Evolutionary conservation across 2,329 filamentous ascomycete genomes (phyloP), one percentile per base, ranked within the genome.

Genomic region (Diaporthe sp.): DNA sequence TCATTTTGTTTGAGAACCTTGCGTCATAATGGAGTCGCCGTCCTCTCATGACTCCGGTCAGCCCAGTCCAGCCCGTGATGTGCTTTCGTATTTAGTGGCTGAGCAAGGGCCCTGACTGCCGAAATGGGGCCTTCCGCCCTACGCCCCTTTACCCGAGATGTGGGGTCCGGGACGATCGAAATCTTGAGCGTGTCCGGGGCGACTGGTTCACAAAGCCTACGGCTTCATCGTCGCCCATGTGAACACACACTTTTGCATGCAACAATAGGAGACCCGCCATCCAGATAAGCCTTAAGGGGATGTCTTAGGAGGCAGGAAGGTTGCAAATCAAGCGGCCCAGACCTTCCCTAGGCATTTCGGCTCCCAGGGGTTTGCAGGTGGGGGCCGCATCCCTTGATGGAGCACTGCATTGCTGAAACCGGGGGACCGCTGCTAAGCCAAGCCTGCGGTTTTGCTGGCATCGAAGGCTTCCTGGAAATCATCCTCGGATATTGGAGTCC

Each of bases 51-150:
- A 70, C 65, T 70, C 65, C 25, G 65, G 47, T 34, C 65, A 55
- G 65, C 34, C 65, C 49, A 70, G 47, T 55, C 65, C 65, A 70
- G 65, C 65, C 65, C 47, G 49, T 42, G 49, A 70, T 70, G 65
- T 55, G 65, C 65, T 72, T 73, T 65, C 71, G 58, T 73, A 49
- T 61, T 73, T 49, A 55, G 71, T 65, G 71, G 71, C 71, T 73
- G 58, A 73, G 71, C 17, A 51, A 49, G 47, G 53, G 37, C 71
- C 71, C 71, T 61, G 61, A 39, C 58, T 73, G 47, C 47, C 71
- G 58, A n/a, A 60, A 73, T 73, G 71, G 60, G 58, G 71, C 68
- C 34, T 55, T 65, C 34, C 47, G 65, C 65, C 65, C 34, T 70
- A 70, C 49, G 65, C 65, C 65, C 65, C 65, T 70, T 70, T 70